A percentile compares a stretch with the other conserved stretches of the same genome.
Evolutionary conservation across 805 yeast species (phyloP).

Genomic region (Candida nonsorbophila): DNA sequence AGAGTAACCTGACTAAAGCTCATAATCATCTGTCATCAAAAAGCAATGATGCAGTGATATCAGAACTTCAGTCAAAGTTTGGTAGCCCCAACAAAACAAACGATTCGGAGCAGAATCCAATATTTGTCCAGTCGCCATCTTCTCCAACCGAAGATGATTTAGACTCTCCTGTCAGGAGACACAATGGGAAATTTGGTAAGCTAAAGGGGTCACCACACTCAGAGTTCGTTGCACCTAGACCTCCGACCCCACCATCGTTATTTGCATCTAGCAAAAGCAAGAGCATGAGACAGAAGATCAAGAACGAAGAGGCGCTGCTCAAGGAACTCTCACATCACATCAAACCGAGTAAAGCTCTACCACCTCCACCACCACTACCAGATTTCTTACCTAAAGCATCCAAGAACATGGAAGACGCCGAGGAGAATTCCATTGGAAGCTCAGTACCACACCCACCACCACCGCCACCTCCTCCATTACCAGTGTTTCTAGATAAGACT

Average conservation of each 20-base stretch:
- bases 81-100: slow-evolving; percentile 2
- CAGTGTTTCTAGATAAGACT: slow-evolving; percentile 5
- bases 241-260: slow-evolving; percentile 6
- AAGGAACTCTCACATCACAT: background rate
- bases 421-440: background rate
- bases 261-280: slow-evolving; percentile 1
- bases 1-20: too few relatives aligned
- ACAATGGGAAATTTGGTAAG: background rate
- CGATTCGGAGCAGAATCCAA: slow-evolving; percentile 2
- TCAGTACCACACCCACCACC: slow-evolving; percentile 16
- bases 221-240: background rate
- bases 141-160: background rate
- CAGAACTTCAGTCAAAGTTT: slow-evolving; percentile 11
- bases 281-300: too few relatives aligned
- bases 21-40: slow-evolving; percentile 11
- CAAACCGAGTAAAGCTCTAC: slow-evolving; percentile 5
- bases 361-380: slow-evolving; percentile 15
- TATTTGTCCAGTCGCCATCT: background rate
- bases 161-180: background rate
- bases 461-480: slow-evolving; percentile 11
- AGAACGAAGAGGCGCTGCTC: too few relatives aligned
- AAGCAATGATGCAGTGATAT: slow-evolving; percentile 9
- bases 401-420: background rate
- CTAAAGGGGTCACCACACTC: background rate
- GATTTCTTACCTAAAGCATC: slow-evolving; percentile 6